Conservation (phyloP, 2,329 filamentous ascomycete species). For the Parafenestella ontariensis region DNA sequence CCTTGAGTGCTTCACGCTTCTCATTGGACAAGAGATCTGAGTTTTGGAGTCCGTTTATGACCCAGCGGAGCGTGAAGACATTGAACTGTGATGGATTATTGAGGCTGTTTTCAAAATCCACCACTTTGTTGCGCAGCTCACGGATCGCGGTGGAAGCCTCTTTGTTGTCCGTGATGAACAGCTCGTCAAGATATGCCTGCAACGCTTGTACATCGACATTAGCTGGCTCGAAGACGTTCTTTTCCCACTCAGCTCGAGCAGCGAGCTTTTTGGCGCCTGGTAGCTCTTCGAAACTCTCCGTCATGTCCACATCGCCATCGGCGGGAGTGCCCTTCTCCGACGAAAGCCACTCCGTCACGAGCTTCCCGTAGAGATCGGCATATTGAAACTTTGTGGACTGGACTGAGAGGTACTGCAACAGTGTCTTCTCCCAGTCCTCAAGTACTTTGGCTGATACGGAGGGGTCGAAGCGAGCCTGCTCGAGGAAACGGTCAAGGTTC, state of each 20-base stretch:
- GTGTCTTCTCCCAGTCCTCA: slow-evolving; percentile 38
- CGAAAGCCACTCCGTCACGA: slow-evolving; percentile 47
- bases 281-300: slow-evolving; percentile 41
- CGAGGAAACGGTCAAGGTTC: slow-evolving; percentile 46
- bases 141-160: slow-evolving; percentile 19
- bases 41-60: slow-evolving; percentile 53
- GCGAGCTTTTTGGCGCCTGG: slow-evolving; percentile 40
- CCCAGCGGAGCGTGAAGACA: slow-evolving; percentile 45
- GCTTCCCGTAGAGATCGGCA: slow-evolving; percentile 44
- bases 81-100: slow-evolving; percentile 41
- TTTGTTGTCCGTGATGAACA: slow-evolving; percentile 33
- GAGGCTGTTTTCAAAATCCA: slow-evolving; percentile 30
- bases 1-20: slow-evolving; percentile 44
- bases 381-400: slow-evolving; percentile 48
- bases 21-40: slow-evolving; percentile 55
- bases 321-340: slow-evolving; percentile 27
- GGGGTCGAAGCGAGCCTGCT: slow-evolving; percentile 46
- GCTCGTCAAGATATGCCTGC: slow-evolving; percentile 28
- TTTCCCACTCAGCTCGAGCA: slow-evolving; percentile 40
- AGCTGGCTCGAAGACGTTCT: slow-evolving; percentile 39
- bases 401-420: slow-evolving; percentile 40
- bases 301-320: slow-evolving; percentile 34
- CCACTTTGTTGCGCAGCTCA: slow-evolving; percentile 24
- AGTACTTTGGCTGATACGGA: slow-evolving; percentile 44
- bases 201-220: slow-evolving; percentile 29